Conservation (phyloP, 164 flowering plant species). For the Pachysandra terminalis region DNA sequence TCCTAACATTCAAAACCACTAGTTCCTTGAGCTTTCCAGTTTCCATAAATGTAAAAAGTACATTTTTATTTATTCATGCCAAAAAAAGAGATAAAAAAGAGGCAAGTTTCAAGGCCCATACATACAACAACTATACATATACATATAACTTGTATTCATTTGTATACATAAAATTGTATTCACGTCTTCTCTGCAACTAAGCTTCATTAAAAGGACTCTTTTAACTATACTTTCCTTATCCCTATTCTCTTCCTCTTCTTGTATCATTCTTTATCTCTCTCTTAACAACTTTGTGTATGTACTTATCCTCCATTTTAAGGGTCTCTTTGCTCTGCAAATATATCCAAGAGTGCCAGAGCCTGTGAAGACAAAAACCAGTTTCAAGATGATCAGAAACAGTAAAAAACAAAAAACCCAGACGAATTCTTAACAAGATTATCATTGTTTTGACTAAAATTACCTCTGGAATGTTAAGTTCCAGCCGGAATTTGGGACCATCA, state of each 20-base stretch:
- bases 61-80: neutral
- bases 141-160: too few relatives aligned
- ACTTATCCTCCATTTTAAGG: neutral
- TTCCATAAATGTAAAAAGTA: too few relatives aligned
- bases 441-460: slow-evolving; percentile 21
- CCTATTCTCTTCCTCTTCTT: neutral
- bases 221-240: neutral
- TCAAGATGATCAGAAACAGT: neutral
- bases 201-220: neutral
- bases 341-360: slow-evolving; percentile 68
- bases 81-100: neutral
- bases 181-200: too few relatives aligned
- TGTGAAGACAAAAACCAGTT: slow-evolving; percentile 22
- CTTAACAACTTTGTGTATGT: neutral
- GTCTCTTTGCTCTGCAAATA: slow-evolving; percentile 28
- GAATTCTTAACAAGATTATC: neutral
- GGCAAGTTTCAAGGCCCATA: neutral
- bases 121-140: neutral
- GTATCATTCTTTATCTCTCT: neutral
- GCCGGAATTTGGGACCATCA: slow-evolving; percentile 98
- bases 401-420: too few relatives aligned
- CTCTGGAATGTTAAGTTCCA: slow-evolving; percentile 88
- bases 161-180: too few relatives aligned
- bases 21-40: too few relatives aligned
- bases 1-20: too few relatives aligned